Conservation (phyloP, 1,284 basidiomycete species). For the Schizophyllum amplum region DNA sequence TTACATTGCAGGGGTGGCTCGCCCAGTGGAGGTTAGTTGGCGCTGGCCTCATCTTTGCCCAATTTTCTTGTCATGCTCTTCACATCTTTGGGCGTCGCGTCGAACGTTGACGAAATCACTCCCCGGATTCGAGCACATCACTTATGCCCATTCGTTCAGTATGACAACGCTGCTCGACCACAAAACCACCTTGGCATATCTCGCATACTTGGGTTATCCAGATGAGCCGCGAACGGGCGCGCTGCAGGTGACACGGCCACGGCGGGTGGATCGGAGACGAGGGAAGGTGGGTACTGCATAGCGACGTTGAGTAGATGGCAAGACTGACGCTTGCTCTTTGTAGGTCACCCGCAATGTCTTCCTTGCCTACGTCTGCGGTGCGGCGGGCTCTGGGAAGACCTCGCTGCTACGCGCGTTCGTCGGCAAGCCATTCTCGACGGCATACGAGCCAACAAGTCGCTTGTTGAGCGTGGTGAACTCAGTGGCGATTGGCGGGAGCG, state of each 20-base stretch:
- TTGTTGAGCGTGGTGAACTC: conserved; percentile 90
- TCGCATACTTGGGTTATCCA: conserved; percentile 91
- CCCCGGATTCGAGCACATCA: background rate
- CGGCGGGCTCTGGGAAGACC: conserved; percentile 94
- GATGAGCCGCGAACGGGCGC: conserved; percentile 71
- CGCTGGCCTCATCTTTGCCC: too few relatives aligned
- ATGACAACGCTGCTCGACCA: conserved; percentile 97
- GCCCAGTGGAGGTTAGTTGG: conserved; percentile 88
- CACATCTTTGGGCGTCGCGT: background rate
- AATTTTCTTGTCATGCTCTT: too few relatives aligned
- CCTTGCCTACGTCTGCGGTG: conserved; percentile 89
- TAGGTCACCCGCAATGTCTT: conserved; percentile 73
- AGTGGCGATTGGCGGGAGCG: conserved; percentile 90
- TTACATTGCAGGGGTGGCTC: conserved; percentile 95
- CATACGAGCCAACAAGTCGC: conserved; percentile 84
- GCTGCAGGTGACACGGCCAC: conserved; percentile 72
- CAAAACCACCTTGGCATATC: conserved; percentile 86
- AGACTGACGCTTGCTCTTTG: too few relatives aligned
- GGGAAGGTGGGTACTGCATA: conserved; percentile 48
- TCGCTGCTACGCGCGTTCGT: conserved; percentile 80
- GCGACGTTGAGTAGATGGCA: too few relatives aligned
- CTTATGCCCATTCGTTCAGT: conserved; percentile 41
- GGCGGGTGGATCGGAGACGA: conserved; percentile 81
- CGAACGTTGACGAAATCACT: background rate
- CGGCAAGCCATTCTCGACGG: conserved; percentile 64